phyloP scores from a whole-genome alignment of 768 basidiomycete species.

The Phanerodontia chrysosporium region DNA sequence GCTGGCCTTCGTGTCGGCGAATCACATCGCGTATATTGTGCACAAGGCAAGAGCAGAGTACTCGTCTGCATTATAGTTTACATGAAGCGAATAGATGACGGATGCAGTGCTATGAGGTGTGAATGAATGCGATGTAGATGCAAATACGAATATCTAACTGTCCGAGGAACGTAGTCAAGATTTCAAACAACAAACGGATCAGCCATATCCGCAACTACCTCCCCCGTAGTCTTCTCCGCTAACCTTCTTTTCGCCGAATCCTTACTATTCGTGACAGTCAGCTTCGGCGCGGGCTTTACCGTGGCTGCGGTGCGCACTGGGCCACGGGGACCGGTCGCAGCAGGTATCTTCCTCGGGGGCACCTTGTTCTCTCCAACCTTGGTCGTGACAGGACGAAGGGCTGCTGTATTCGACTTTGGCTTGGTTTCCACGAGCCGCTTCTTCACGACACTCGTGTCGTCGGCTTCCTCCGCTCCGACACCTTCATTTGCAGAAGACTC shows the following conservation, averaged over 20 bases:
- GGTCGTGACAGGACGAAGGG: slow-evolving; percentile 4
- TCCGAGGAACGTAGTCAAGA: not conserved
- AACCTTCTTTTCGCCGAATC: not conserved
- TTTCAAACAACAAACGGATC: not conserved
- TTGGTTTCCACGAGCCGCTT: slow-evolving; percentile 8
- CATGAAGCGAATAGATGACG: not conserved
- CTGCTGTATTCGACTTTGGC: not conserved
- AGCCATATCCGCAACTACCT: not conserved
- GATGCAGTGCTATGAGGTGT: not conserved
- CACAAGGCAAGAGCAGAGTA: not conserved
- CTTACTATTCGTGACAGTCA: not conserved
- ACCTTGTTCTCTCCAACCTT: slow-evolving; percentile 1
- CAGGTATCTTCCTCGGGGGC: not conserved
- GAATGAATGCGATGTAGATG: not conserved
- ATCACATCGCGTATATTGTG: too few species aligned
- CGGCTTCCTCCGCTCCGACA: not conserved
- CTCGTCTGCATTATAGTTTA: not conserved
- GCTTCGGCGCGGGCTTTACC: not conserved
- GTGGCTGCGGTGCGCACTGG: not conserved
- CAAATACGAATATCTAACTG: not conserved
- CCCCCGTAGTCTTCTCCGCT: not conserved
- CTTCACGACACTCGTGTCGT: slow-evolving; percentile 9
- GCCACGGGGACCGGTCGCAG: not conserved
- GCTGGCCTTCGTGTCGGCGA: too few species aligned
- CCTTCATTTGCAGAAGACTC: slow-evolving; percentile 10